Percentiles rank a stretch among this genome's conserved stretches.
phyloP scores from a whole-genome alignment of 768 basidiomycete genomes.

The Mycena galericulata region DNA sequence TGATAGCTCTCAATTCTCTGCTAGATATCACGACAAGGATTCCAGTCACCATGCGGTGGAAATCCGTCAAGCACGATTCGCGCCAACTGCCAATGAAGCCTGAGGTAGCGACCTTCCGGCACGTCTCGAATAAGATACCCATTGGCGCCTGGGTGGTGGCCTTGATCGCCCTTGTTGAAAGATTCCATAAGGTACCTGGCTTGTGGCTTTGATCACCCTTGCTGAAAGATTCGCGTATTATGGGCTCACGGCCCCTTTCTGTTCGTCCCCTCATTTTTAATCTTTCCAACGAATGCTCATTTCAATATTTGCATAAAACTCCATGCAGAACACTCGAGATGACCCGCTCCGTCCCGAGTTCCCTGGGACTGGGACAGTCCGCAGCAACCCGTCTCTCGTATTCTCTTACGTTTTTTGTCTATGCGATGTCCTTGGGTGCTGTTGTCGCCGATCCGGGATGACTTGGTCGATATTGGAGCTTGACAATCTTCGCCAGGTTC shows the following conservation, averaged over 20 bases:
- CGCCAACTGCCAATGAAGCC: too few relatives aligned
- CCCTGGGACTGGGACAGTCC: conserved; percentile 22
- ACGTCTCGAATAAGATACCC: conserved; percentile 12
- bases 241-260: conserved; percentile 16
- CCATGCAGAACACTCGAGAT: conserved; percentile 19
- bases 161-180: conserved; percentile 1
- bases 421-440: conserved; percentile 23
- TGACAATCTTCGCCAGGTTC: conserved; percentile 21
- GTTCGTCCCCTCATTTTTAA: not conserved
- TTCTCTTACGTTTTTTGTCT: conserved; percentile 25
- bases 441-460: conserved; percentile 21
- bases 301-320: conserved; percentile 8
- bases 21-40: too few relatives aligned
- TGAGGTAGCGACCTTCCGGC: conserved; percentile 13
- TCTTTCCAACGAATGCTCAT: not conserved
- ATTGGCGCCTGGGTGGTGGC: conserved; percentile 28
- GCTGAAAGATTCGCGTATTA: conserved; percentile 28
- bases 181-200: too few relatives aligned
- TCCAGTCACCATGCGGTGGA: too few relatives aligned
- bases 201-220: too few relatives aligned
- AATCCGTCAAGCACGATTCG: too few relatives aligned
- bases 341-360: conserved; percentile 21
- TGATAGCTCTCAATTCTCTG: too few relatives aligned
- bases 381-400: conserved; percentile 24
- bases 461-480: conserved; percentile 27